A percentile compares a stretch with the other conserved stretches of the same genome.
phyloP scores from a whole-genome alignment of 305 asterid species.

The Fraxinus greggii region DNA sequence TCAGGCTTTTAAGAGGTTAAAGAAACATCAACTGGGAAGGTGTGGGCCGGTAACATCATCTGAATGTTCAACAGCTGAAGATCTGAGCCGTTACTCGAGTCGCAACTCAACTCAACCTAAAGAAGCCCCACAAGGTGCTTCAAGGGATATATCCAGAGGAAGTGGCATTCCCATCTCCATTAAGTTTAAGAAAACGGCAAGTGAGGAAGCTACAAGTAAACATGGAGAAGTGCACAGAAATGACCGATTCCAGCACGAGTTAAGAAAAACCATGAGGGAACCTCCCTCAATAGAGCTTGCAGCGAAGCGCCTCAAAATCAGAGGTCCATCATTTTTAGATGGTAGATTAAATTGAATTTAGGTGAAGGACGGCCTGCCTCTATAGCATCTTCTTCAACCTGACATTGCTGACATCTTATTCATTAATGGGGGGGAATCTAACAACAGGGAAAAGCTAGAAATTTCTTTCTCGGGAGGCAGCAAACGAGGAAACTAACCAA shows the following conservation, averaged over 20 bases:
- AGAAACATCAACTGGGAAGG: constrained; percentile 53
- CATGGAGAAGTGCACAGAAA: constrained; percentile 31
- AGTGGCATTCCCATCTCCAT: constrained; percentile 49
- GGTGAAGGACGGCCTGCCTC: constrained; percentile 31
- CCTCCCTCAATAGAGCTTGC: constrained; percentile 45
- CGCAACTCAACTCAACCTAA: constrained; percentile 24
- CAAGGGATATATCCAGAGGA: constrained; percentile 36
- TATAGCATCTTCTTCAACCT: constrained; percentile 35
- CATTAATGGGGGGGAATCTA: constrained; percentile 45
- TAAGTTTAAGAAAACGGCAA: constrained; percentile 45
- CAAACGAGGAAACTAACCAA: constrained; percentile 38
- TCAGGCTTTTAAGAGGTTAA: constrained; percentile 73
- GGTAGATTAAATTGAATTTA: constrained; percentile 38
- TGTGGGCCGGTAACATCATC: constrained; percentile 32
- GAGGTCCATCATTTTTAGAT: constrained; percentile 64
- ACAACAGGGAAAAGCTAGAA: constrained; percentile 53
- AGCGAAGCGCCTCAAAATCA: constrained; percentile 68
- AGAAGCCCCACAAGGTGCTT: constrained; percentile 31
- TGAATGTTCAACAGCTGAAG: constrained; percentile 35
- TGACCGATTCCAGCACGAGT: constrained; percentile 35
- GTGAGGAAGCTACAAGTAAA: constrained; percentile 32
- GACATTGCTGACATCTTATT: constrained; percentile 54
- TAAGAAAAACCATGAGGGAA: constrained; percentile 40
- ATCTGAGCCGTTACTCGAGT: constrained; percentile 18
- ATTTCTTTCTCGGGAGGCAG: constrained; percentile 43